Conservation (phyloP, 495 filamentous ascomycete species). For the Neurospora sp. region DNA sequence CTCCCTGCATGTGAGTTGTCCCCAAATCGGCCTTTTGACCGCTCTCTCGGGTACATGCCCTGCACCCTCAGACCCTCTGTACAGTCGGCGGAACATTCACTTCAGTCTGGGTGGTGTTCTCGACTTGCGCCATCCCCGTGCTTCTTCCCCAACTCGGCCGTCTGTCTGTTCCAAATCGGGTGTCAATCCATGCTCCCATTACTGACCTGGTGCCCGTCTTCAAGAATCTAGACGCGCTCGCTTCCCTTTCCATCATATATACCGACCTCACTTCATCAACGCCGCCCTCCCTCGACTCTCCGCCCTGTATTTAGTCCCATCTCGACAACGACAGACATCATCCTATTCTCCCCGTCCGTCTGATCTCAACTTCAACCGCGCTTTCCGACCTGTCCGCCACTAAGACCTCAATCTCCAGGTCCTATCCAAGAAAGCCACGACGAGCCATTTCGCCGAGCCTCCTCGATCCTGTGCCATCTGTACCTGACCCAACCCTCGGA, state of each 20-base stretch:
- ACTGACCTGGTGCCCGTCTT: background rate
- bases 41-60: slow-evolving; percentile 7
- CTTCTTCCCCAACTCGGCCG: background rate
- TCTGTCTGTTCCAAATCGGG: background rate
- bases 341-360: background rate
- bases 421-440: background rate
- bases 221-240: background rate
- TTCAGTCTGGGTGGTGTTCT: background rate
- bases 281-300: background rate
- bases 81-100: background rate
- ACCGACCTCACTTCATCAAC: background rate
- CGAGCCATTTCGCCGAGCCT: background rate
- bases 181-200: background rate
- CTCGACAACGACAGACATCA: background rate
- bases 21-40: slow-evolving; percentile 5
- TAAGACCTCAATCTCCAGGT: background rate
- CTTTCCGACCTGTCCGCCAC: background rate
- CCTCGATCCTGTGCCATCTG: background rate
- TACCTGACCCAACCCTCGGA: background rate
- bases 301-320: background rate
- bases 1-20: slow-evolving; percentile 6
- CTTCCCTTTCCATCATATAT: background rate
- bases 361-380: background rate
- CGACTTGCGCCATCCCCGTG: background rate
- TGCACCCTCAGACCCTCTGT: slow-evolving; percentile 1